phyloP scores from a whole-genome alignment of 371 early-diverging fungal species.

The Syncephalastrum contaminatum region DNA sequence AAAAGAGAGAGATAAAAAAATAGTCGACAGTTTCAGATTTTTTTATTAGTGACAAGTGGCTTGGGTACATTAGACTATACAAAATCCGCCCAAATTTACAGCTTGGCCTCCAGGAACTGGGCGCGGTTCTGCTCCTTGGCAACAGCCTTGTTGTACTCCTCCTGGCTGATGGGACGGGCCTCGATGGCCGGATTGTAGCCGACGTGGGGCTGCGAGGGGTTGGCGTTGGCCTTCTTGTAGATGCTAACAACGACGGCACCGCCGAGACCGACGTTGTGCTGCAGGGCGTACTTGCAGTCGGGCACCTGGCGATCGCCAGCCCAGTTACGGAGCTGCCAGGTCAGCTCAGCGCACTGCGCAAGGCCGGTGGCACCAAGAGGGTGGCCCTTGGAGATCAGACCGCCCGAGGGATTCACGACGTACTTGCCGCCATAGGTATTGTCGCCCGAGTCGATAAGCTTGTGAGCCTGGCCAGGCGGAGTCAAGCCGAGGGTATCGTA shows the following conservation, averaged over 20 bases:
- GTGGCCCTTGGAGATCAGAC: slow-evolving; percentile 82
- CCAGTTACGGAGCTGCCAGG: slow-evolving; percentile 74
- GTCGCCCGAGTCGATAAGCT: slow-evolving; percentile 55
- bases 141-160: slow-evolving; percentile 59
- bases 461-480: slow-evolving; percentile 64
- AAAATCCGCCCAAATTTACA: slow-evolving; percentile 17
- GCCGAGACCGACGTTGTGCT: slow-evolving; percentile 83
- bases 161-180: slow-evolving; percentile 58
- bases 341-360: slow-evolving; percentile 71
- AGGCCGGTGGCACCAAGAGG: slow-evolving; percentile 83
- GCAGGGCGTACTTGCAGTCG: slow-evolving; percentile 66
- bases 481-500: slow-evolving; percentile 79
- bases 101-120: slow-evolving; percentile 41
- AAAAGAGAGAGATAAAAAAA: no score
- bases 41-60: no score
- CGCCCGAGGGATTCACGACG: slow-evolving; percentile 79
- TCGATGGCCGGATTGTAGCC: slow-evolving; percentile 79
- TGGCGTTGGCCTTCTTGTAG: slow-evolving; percentile 58
- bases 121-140: slow-evolving; percentile 48
- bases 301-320: slow-evolving; percentile 74
- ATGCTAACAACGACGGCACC: slow-evolving; percentile 77
- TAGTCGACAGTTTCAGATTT: no score
- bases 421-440: slow-evolving; percentile 65
- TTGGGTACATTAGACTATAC: no score
- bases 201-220: slow-evolving; percentile 47